Evolutionary conservation across 1,284 basidiomycete genomes (phyloP), one percentile per base, ranked within the genome.

Genomic region (Golubevia sp.): DNA sequence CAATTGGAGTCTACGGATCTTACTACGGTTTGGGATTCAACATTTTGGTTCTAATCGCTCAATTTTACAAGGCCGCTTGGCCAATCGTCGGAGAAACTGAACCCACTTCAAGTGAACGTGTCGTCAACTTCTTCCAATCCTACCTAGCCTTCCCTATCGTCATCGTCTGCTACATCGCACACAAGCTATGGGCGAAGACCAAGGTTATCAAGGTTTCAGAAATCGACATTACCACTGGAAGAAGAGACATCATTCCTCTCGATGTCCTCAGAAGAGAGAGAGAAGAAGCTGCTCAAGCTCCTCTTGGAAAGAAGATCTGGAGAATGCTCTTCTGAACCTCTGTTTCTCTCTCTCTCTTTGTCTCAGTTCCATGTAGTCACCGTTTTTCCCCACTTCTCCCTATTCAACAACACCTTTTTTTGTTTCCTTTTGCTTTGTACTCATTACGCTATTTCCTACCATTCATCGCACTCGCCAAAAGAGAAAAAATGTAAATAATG

Each of bases 1-100:
- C 85, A 34, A 83, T 85, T 21, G 87, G 87, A 50, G 76, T 86
- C 30, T 85, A 66, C 50, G 87, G 87, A 34, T 85, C 85, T 15
- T 77, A 79, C 68, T 70, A 83, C 59, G 86, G 86, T 48, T 76
- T 85, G 73, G 81, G 54, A 27, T 68, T 85, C 57, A 66, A 77
- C 20, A 49, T 80, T 56, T 77, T 76, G 71, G 84, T 85, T 24
- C 64, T 85, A 48, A 67, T 82, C 51, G 66, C 69, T 54, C 74
- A 76, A 58, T 72, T 72, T 61, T 73, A 69, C 67, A 72, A 65
- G 57, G 70, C 73, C 38, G 68, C 64, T 30, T 73, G 61, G 59
- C 83, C 79, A 38, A 76, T 79, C 49, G n/a, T n/a, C n/a, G 83
- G 74, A 27, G 76, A 76, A 59, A 79, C 71, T 8, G 58, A 57